Evolutionary conservation across 116 monocot species (phyloP).

Genomic region (Dioscorea cayenensis): DNA sequence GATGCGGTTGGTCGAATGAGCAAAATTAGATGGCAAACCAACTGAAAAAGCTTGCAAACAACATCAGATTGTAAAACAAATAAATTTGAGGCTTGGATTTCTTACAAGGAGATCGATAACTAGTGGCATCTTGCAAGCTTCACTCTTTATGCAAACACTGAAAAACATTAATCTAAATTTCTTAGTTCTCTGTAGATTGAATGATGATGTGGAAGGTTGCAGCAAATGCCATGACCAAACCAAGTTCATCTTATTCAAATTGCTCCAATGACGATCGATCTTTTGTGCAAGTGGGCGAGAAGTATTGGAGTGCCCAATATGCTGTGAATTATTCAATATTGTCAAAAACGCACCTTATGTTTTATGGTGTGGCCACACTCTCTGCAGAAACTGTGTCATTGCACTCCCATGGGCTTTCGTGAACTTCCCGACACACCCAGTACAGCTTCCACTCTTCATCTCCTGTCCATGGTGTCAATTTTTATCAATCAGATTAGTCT

Average conservation of each 20-base stretch:
- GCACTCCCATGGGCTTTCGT: constrained; percentile 68
- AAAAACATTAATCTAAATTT: no score
- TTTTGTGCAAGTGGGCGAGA: constrained; percentile 55
- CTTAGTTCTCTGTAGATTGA: no score
- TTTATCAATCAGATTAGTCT: constrained; percentile 56
- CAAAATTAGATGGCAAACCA: no score
- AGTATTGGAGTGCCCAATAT: constrained; percentile 80
- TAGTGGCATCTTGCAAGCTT: no score
- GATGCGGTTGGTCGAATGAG: no score
- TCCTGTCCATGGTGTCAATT: constrained; percentile 85
- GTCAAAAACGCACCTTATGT: constrained; percentile 86
- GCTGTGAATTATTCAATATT: constrained; percentile 84
- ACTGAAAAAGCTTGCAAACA: no score
- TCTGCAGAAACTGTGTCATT: constrained; percentile 76
- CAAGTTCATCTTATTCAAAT: constrained; percentile 17
- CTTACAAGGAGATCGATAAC: no score
- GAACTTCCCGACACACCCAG: constrained; percentile 49
- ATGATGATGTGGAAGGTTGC: constrained; percentile 50
- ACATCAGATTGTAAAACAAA: no score
- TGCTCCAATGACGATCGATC: constrained; percentile 77
- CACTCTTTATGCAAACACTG: no score
- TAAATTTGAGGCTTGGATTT: no score
- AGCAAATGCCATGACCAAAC: constrained; percentile 32
- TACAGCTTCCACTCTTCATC: constrained; percentile 74
- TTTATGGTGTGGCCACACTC: constrained; percentile 85